A percentile compares a stretch with the other conserved stretches of the same genome.
Conservation (phyloP, 2,329 filamentous ascomycete species). For the Phoma herbarum region DNA sequence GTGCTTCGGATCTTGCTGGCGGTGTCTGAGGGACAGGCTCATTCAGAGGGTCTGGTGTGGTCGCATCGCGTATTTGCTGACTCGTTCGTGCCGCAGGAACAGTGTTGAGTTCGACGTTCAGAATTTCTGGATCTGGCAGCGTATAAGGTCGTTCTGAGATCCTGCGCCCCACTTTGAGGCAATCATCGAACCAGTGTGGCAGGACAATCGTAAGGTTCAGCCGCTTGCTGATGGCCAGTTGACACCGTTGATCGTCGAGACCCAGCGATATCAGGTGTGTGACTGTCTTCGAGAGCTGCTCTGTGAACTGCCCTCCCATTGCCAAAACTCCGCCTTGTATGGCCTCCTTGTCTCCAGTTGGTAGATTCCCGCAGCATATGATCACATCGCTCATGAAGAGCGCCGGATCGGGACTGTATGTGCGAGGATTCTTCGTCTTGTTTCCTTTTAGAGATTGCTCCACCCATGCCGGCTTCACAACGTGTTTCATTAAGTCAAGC, state of each 20-base stretch:
- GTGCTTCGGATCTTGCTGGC: conserved; percentile 32
- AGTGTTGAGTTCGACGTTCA: conserved; percentile 53
- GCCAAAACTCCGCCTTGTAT: conserved; percentile 90
- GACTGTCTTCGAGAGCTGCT: conserved; percentile 74
- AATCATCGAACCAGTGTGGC: conserved; percentile 98
- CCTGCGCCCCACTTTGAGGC: conserved; percentile 87
- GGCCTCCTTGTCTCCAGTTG: conserved; percentile 85
- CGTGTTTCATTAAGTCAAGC: conserved; percentile 79
- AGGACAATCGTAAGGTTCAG: conserved; percentile 83
- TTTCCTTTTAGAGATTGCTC: conserved; percentile 72
- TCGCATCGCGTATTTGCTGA: conserved; percentile 46
- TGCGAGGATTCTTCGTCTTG: conserved; percentile 79
- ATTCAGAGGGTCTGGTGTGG: conserved; percentile 42
- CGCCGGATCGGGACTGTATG: conserved; percentile 88
- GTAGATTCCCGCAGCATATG: conserved; percentile 84
- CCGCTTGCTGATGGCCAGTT: conserved; percentile 68
- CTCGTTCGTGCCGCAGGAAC: conserved; percentile 59
- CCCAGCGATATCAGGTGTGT: conserved; percentile 90
- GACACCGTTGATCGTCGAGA: conserved; percentile 76
- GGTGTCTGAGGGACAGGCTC: conserved; percentile 32
- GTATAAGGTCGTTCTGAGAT: conserved; percentile 89
- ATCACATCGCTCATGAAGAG: conserved; percentile 89
- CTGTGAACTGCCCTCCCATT: conserved; percentile 83
- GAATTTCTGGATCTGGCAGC: conserved; percentile 84
- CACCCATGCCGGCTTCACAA: conserved; percentile 86